Evolutionary conservation across 768 basidiomycete genomes (phyloP).

Genomic region (Podaxis sp.): DNA sequence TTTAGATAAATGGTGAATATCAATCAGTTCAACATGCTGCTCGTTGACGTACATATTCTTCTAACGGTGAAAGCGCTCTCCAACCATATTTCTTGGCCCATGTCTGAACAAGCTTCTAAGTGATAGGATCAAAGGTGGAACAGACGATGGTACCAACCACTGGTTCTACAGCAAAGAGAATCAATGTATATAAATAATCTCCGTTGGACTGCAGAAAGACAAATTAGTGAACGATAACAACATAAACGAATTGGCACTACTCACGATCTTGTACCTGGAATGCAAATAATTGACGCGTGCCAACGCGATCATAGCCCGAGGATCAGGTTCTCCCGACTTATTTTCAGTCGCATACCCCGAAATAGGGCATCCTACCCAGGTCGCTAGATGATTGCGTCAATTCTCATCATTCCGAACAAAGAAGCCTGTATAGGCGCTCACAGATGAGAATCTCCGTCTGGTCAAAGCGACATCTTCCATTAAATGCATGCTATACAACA

Average conservation of each 20-base stretch:
- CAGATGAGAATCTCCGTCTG: constrained; percentile 47
- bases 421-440: constrained; percentile 17
- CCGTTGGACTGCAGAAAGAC: constrained; percentile 27
- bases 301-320: constrained; percentile 35
- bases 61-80: constrained; percentile 36
- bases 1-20: constrained; percentile 18
- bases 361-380: constrained; percentile 31
- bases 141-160: constrained; percentile 10
- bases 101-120: neutral
- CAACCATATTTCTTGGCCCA: constrained; percentile 17
- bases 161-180: constrained; percentile 31
- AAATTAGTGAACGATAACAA: neutral
- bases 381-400: constrained; percentile 21
- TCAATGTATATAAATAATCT: constrained; percentile 32
- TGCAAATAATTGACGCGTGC: constrained; percentile 41
- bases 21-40: too few species aligned
- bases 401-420: neutral
- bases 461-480: constrained; percentile 4
- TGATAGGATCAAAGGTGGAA: neutral
- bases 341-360: constrained; percentile 16
- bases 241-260: constrained; percentile 11
- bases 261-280: constrained; percentile 36
- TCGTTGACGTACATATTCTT: constrained; percentile 21
- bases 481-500: neutral
- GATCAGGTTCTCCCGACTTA: constrained; percentile 24